Percentiles rank a stretch among this genome's conserved stretches.
phyloP scores from a whole-genome alignment of 2,329 filamentous ascomycete species.

The Alternaria arbusti region DNA sequence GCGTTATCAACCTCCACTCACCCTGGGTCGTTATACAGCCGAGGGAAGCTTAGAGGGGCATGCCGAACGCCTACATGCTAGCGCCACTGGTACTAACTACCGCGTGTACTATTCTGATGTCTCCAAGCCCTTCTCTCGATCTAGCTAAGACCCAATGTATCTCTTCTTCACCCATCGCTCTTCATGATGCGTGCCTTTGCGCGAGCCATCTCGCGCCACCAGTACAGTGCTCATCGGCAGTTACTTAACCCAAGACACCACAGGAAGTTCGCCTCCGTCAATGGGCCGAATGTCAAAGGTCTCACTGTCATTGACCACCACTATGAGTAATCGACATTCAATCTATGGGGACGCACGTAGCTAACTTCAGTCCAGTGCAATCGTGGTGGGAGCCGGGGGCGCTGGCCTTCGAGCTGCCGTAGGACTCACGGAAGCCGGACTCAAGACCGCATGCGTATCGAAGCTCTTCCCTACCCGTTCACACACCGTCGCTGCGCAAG shows the following conservation, averaged over 20 bases:
- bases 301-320: conserved; percentile 43
- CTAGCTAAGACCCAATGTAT: not conserved
- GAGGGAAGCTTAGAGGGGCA: not conserved
- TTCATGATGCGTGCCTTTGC: conserved; percentile 33
- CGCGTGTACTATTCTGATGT: not conserved
- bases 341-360: not conserved
- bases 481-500: conserved; percentile 71
- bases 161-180: not conserved
- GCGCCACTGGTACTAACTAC: not conserved
- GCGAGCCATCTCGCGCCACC: conserved; percentile 27
- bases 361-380: conserved; percentile 39
- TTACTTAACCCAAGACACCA: conserved; percentile 6
- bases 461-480: conserved; percentile 69
- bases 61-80: not conserved
- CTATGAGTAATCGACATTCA: conserved; percentile 35
- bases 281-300: conserved; percentile 21
- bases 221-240: conserved; percentile 14
- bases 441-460: conserved; percentile 69
- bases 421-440: conserved; percentile 67
- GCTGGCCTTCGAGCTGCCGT: conserved; percentile 69
- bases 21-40: not conserved
- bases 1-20: not conserved
- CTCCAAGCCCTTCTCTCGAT: not conserved
- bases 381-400: conserved; percentile 62
- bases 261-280: conserved; percentile 25